A percentile compares a stretch with the other conserved stretches of the same genome.
Conservation (phyloP, 352 stramenopile species). For the Pythium catenulatum region DNA sequence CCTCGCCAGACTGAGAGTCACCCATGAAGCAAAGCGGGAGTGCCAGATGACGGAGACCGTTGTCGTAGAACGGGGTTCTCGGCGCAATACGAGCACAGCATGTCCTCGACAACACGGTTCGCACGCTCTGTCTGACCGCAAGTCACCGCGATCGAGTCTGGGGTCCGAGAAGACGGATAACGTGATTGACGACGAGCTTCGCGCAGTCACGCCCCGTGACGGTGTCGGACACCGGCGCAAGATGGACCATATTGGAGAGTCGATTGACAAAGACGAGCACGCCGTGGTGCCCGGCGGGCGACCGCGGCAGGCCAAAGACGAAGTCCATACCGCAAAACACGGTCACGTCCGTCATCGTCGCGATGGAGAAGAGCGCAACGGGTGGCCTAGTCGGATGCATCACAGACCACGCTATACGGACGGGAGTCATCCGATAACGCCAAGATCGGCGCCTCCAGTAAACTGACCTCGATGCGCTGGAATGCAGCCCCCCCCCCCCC, state of each 20-base stretch:
- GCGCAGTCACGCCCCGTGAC: neutral
- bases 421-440: conserved; percentile 10
- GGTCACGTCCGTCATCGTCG: no score
- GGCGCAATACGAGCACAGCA: conserved; percentile 15
- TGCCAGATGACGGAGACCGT: conserved; percentile 26
- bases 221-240: neutral
- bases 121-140: conserved; percentile 15
- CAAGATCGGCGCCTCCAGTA: conserved; percentile 39
- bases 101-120: conserved; percentile 39
- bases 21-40: conserved; percentile 18
- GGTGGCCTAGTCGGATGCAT: conserved; percentile 13
- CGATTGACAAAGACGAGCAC: conserved; percentile 40
- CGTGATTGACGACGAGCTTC: neutral
- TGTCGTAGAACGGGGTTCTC: conserved; percentile 41
- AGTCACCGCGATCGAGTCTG: no score
- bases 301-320: no score
- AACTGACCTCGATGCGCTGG: conserved; percentile 22
- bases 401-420: conserved; percentile 30
- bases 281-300: no score
- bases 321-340: no score
- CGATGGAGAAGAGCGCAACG: conserved; percentile 9
- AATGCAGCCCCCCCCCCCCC: conserved; percentile 11
- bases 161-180: no score
- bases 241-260: conserved; percentile 45
- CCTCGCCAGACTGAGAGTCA: neutral